Evolutionary conservation across 495 filamentous ascomycete genomes (phyloP).

Genomic region (Neurospora cerealis): DNA sequence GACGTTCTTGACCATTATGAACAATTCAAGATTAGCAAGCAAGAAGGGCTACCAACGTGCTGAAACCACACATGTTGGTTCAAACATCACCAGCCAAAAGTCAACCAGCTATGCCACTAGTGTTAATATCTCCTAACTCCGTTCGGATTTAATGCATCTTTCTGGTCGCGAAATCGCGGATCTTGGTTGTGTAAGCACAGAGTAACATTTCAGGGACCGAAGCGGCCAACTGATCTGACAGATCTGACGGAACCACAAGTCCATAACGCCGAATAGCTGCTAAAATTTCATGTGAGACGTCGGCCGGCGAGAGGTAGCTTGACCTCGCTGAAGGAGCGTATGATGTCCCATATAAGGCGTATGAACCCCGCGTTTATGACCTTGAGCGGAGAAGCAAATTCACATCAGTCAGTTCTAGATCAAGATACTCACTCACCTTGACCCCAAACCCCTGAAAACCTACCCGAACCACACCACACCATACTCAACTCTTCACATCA

Average conservation of each 20-base stretch:
- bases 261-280: neutral
- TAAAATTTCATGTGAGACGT: neutral
- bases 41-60: neutral
- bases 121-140: neutral
- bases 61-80: neutral
- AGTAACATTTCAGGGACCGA: neutral
- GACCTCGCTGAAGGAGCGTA: neutral
- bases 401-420: neutral
- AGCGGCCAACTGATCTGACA: neutral
- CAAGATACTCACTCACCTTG: neutral
- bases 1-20: neutral
- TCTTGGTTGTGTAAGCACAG: neutral
- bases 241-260: neutral
- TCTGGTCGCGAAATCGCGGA: neutral
- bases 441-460: neutral
- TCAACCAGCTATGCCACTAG: too few species aligned
- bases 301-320: neutral
- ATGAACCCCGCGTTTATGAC: neutral
- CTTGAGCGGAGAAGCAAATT: neutral
- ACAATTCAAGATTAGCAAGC: neutral
- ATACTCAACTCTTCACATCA: neutral
- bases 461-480: neutral
- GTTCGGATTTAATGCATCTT: neutral
- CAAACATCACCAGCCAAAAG: neutral
- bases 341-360: neutral